These are phyloP conservation scores for Millerozyma miso DNA, from an alignment of 805 yeast species.

Conservation along the genomic window DNA sequence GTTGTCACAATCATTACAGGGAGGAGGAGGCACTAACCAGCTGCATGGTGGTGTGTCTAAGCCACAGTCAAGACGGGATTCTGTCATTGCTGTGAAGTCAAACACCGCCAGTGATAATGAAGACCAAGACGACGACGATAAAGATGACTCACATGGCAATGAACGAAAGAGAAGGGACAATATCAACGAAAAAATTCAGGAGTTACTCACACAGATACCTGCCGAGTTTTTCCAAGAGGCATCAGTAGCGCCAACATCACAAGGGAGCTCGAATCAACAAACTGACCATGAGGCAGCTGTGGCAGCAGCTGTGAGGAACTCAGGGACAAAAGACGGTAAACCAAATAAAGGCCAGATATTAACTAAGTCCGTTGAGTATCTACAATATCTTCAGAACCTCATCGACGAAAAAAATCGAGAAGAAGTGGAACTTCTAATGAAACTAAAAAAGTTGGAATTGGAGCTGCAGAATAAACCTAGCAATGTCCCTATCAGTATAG, in stretches of 20 bases:
- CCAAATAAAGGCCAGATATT: slow-evolving; percentile 83
- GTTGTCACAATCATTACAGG: slow-evolving; percentile 35
- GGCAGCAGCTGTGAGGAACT: slow-evolving; percentile 26
- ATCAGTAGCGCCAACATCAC: slow-evolving; percentile 9
- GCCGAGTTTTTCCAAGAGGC: slow-evolving; percentile 30
- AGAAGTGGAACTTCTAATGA: slow-evolving; percentile 69
- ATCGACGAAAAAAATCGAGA: slow-evolving; percentile 76
- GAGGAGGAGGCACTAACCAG: slow-evolving; percentile 13
- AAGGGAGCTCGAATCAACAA: slow-evolving; percentile 1
- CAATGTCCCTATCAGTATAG: slow-evolving; percentile 40
- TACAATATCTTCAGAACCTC: slow-evolving; percentile 59
- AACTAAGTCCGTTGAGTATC: slow-evolving; percentile 70
- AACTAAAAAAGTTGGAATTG: slow-evolving; percentile 52
- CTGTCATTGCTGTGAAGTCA: slow-evolving; percentile 22
- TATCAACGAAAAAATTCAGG: slow-evolving; percentile 43
- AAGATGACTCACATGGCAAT: slow-evolving; percentile 32
- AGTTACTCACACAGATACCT: slow-evolving; percentile 35
- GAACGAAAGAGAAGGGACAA: slow-evolving; percentile 42
- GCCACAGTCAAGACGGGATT: slow-evolving; percentile 35
- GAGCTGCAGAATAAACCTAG: slow-evolving; percentile 33
- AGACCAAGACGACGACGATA: slow-evolving; percentile 16
- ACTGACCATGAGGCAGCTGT: slow-evolving; percentile 18
- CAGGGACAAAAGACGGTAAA: slow-evolving; percentile 77
- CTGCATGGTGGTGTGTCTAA: slow-evolving; percentile 32
- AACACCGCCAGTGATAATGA: slow-evolving; percentile 15